Conservation (phyloP, 2,329 filamentous ascomycete genomes). For the Colletotrichum tropicale region DNA sequence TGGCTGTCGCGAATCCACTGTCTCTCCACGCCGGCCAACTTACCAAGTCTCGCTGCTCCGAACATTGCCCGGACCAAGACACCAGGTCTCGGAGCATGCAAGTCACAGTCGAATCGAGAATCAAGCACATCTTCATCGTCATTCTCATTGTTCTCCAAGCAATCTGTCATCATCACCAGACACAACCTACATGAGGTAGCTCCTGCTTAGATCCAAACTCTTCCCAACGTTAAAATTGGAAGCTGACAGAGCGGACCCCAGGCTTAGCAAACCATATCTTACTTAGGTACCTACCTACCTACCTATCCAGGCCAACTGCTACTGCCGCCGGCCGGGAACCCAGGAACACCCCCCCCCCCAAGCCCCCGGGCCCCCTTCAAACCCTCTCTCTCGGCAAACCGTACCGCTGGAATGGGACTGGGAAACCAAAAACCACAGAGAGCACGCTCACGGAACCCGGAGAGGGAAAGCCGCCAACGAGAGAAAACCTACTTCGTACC, state of each 20-base stretch:
- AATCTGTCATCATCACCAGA: neutral
- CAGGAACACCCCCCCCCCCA: neutral
- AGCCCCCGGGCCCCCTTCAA: neutral
- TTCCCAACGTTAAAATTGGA: neutral
- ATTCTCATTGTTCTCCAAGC: neutral
- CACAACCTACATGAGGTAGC: neutral
- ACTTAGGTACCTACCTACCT: neutral
- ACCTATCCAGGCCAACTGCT: neutral
- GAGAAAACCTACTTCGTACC: neutral
- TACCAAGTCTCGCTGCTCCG: neutral
- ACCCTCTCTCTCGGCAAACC: neutral
- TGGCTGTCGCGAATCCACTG: neutral
- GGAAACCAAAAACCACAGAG: neutral
- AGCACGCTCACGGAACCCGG: neutral
- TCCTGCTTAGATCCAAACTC: neutral
- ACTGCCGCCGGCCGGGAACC: neutral
- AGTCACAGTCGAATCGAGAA: neutral
- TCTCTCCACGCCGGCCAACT: neutral
- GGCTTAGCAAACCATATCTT: neutral
- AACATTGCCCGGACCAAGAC: neutral
- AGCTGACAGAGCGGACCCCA: neutral
- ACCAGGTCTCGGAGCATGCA: neutral
- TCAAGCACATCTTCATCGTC: neutral
- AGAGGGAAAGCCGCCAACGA: neutral
- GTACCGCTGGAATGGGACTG: slow-evolving; percentile 3